A percentile compares a stretch with the other conserved stretches of the same genome.
phyloP scores from a whole-genome alignment of 805 yeast genomes.

The Ogataea parapolymorpha region DNA sequence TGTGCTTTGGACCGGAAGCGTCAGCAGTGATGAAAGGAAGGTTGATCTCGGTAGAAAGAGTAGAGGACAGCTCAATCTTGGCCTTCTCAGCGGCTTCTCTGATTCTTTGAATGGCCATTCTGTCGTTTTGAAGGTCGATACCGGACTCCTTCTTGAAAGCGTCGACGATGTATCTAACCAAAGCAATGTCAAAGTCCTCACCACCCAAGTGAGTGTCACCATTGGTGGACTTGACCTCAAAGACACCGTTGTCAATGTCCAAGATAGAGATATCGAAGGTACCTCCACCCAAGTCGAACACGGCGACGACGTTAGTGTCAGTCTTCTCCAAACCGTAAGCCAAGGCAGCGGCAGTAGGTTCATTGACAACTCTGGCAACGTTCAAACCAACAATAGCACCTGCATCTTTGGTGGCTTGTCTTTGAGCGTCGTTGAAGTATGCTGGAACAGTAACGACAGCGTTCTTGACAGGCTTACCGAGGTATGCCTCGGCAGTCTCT shows the following conservation, averaged over 20 bases:
- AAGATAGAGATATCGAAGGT: constrained; percentile 95
- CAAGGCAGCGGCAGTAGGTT: constrained; percentile 91
- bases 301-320: constrained; percentile 67
- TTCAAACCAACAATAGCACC: constrained; percentile 96
- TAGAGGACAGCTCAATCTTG: constrained; percentile 72
- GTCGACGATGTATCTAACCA: constrained; percentile 72
- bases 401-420: constrained; percentile 95
- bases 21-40: constrained; percentile 64
- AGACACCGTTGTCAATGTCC: constrained; percentile 96
- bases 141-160: constrained; percentile 53
- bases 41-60: constrained; percentile 55
- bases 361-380: constrained; percentile 85
- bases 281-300: constrained; percentile 98
- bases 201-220: constrained; percentile 95
- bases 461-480: constrained; percentile 81
- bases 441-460: constrained; percentile 93
- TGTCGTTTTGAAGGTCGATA: constrained; percentile 49
- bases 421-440: constrained; percentile 85
- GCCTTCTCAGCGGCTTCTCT: constrained; percentile 77
- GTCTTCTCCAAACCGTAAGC: constrained; percentile 90
- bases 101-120: constrained; percentile 66
- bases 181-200: constrained; percentile 84
- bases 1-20: constrained; percentile 51
- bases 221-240: constrained; percentile 95
- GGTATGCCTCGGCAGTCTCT: constrained; percentile 93